Conservation (phyloP, 257 asterid genomes). For the Capsicum chinense region DNA sequence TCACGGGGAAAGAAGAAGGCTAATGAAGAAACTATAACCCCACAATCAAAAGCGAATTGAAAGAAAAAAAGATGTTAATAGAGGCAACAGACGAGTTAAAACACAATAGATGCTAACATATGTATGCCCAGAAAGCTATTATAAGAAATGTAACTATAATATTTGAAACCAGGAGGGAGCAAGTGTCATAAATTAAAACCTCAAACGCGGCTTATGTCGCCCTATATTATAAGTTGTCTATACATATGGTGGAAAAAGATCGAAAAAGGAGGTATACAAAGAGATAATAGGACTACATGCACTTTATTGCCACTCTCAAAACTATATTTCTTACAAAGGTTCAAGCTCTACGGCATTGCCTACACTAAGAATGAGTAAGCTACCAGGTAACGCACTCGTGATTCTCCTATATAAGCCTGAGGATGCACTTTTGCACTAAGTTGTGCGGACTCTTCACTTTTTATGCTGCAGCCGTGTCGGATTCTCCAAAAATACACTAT, state of each 20-base stretch:
- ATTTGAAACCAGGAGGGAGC: background rate
- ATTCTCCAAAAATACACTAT: too few relatives aligned
- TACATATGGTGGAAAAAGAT: background rate
- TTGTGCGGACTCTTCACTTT: too few relatives aligned
- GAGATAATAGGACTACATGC: background rate
- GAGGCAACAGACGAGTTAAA: background rate
- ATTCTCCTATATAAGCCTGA: background rate
- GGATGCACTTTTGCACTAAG: background rate
- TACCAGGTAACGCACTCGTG: background rate
- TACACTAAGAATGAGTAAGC: background rate
- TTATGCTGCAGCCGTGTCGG: too few relatives aligned
- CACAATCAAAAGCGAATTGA: background rate
- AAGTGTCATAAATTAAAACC: background rate
- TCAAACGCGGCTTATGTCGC: background rate
- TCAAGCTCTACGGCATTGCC: background rate
- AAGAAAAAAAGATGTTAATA: background rate
- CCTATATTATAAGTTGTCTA: background rate
- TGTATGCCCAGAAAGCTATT: background rate
- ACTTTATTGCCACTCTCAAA: background rate
- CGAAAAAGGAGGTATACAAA: slow-evolving; percentile 5
- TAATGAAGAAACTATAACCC: background rate
- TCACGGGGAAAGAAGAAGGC: background rate
- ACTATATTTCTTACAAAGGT: background rate
- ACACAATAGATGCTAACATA: background rate
- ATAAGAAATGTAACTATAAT: slow-evolving; percentile 23